These are phyloP conservation scores for Ganoderma lucidum DNA, from an alignment of 1,284 basidiomycete species.

Conservation along the genomic window DNA sequence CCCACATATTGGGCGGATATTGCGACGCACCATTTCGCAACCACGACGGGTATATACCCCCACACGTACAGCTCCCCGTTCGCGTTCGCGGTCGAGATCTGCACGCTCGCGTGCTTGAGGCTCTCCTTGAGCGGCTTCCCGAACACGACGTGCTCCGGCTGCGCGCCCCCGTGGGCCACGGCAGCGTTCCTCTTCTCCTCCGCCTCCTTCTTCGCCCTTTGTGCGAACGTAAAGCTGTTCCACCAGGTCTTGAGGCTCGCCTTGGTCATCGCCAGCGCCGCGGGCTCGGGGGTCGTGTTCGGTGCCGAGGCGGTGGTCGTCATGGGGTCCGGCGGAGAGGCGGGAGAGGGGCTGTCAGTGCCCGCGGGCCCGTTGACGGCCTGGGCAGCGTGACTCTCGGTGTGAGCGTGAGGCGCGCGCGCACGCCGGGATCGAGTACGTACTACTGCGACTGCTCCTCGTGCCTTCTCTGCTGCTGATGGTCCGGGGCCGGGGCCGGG, in stretches of 20 bases:
- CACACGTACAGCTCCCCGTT: constrained; percentile 87
- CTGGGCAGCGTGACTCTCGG: constrained; percentile 6
- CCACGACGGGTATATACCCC: constrained; percentile 96
- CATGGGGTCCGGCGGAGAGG: constrained; percentile 23
- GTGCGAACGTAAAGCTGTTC: constrained; percentile 74
- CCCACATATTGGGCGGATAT: constrained; percentile 10
- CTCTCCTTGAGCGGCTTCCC: constrained; percentile 87
- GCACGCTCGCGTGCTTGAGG: constrained; percentile 88
- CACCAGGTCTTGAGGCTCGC: constrained; percentile 85
- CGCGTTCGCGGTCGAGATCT: constrained; percentile 91
- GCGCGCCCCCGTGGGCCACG: constrained; percentile 19
- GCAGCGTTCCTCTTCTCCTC: constrained; percentile 49
- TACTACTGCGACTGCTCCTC: constrained; percentile 10
- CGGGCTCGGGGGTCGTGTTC: constrained; percentile 24
- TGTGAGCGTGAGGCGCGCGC: constrained; percentile 8
- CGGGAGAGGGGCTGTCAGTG: constrained; percentile 17
- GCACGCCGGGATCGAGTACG: constrained; percentile 5
- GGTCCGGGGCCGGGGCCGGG: constrained; percentile 9
- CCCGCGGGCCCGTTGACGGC: constrained; percentile 1
- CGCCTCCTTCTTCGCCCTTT: constrained; percentile 62
- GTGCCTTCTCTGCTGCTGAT: constrained; percentile 5
- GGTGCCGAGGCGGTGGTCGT: constrained; percentile 23
- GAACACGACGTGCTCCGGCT: constrained; percentile 67
- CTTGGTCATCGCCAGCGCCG: constrained; percentile 54
- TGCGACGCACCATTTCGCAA: constrained; percentile 88